These are phyloP conservation scores for Elasticomyces elasticus DNA, from an alignment of 495 filamentous ascomycete genomes.

Conservation along the genomic window DNA sequence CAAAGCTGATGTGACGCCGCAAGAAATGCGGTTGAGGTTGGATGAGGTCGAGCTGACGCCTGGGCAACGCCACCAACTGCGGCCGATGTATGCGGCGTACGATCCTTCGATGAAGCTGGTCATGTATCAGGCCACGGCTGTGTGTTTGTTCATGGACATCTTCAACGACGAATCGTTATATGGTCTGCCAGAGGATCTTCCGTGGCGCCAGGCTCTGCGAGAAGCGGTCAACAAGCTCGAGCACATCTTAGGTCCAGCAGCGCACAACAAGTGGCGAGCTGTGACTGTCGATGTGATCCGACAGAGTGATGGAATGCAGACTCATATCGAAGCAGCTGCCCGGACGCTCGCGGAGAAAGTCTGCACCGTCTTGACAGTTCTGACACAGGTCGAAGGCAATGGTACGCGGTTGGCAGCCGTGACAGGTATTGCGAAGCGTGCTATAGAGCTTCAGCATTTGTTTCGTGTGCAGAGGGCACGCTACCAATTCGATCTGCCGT, in stretches of 20 bases:
- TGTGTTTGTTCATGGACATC: conserved; percentile 25
- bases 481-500: conserved; percentile 18
- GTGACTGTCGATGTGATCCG: conserved; percentile 14
- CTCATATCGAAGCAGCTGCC: neutral
- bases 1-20: conserved; percentile 2
- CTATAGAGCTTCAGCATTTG: conserved; percentile 15
- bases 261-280: conserved; percentile 16
- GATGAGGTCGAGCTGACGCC: neutral
- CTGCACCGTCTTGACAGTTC: neutral
- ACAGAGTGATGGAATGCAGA: conserved; percentile 7
- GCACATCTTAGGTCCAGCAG: neutral
- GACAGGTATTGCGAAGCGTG: conserved; percentile 10
- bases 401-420: neutral
- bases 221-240: conserved; percentile 5
- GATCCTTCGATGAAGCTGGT: conserved; percentile 19
- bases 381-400: conserved; percentile 7
- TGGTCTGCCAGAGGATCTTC: conserved; percentile 21
- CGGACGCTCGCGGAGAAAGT: conserved; percentile 3
- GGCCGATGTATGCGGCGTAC: conserved; percentile 18
- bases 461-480: conserved; percentile 14
- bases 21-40: conserved; percentile 5
- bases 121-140: conserved; percentile 28
- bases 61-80: neutral
- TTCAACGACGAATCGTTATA: conserved; percentile 24
- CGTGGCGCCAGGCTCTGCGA: conserved; percentile 2